Base-by-base conservation (phyloP, 2,329 filamentous ascomycete genomes). In the Coniochaeta sp. region DNA sequence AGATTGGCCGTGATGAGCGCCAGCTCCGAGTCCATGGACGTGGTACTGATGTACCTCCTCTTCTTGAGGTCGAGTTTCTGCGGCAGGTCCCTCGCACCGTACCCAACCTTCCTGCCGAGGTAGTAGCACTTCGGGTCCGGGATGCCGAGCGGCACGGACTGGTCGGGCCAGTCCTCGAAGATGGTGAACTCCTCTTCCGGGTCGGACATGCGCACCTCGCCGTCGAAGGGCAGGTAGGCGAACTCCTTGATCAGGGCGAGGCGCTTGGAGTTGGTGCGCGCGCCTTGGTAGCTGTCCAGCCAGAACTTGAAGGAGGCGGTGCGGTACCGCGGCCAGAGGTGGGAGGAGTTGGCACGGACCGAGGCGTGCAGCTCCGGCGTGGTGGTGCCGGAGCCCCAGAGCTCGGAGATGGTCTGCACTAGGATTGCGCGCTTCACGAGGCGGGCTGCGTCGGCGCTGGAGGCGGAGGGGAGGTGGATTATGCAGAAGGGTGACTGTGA, bases 21-120 rank as follows among this genome's bases (percentile, higher is more conserved):
- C 50, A 99, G 81, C 72, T 98, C 95, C 0, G 93, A 90, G 71
- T 99, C 95, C 95, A 99, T 98, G 54, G 90, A 95, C 0, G 95
- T 99, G 0, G 93, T 98, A 66, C 89, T 91, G 68, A 99, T 98
- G 71, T 99, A 99, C 43, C 83, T 82, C 31, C 95, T 81, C 74
- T 96, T 96, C 79, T 99, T 99, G 24, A 99, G 81, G 71, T 96
- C 92, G 69, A 93, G 96, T 26, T 82, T 89, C 38, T 83, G 78
- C 34, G 90, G 81, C 6, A 88, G 79, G 59, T 89, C 84, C 52
- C 93, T 82, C 3, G 83, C 83, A 1, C 89, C 88, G 14, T 77
- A 76, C 1, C 81, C 87, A 26, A 98, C 72, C 60, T 85, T 84
- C 9, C 92, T 85, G 12, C 90, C 91, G 28, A 98, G 81, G 69